phyloP scores from a whole-genome alignment of 179 eudicot species.

The Vitellaria paradoxa region DNA sequence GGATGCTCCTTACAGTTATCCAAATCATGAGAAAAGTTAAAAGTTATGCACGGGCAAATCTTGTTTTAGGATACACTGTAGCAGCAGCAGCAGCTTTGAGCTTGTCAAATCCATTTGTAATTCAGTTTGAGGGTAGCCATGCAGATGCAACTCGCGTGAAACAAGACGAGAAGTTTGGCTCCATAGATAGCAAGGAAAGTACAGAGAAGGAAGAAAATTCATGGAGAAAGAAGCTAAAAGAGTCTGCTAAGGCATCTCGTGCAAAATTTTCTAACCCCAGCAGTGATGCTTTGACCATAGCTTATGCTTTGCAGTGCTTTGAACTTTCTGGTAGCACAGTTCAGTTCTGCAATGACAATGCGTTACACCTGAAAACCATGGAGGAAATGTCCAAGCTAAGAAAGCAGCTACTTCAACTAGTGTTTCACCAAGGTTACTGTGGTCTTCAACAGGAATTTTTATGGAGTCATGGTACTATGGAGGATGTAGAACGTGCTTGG shows the following conservation, averaged over 20 bases:
- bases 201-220: conserved; percentile 30
- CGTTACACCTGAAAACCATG: conserved; percentile 71
- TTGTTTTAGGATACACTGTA: conserved; percentile 71
- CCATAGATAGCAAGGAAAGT: conserved; percentile 14
- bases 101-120: conserved; percentile 70
- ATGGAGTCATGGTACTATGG: conserved; percentile 60
- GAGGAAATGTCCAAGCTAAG: conserved; percentile 89
- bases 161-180: conserved; percentile 24
- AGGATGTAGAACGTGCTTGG: conserved; percentile 76
- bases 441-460: conserved; percentile 44
- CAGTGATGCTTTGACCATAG: conserved; percentile 86
- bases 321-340: conserved; percentile 48
- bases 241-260: conserved; percentile 45
- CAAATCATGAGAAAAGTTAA: conserved; percentile 43
- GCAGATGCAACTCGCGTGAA: conserved; percentile 24
- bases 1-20: conserved; percentile 81
- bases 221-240: conserved; percentile 56
- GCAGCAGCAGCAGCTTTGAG: conserved; percentile 92
- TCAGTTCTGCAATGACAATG: conserved; percentile 57
- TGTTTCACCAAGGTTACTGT: conserved; percentile 42
- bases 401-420: conserved; percentile 68
- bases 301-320: conserved; percentile 81
- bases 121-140: conserved; percentile 50
- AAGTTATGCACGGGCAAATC: conserved; percentile 38
- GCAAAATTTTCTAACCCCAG: conserved; percentile 67